These are phyloP conservation scores for Mortierella sp. DNA, from an alignment of 371 early-diverging fungal species.

Conservation along the genomic window DNA sequence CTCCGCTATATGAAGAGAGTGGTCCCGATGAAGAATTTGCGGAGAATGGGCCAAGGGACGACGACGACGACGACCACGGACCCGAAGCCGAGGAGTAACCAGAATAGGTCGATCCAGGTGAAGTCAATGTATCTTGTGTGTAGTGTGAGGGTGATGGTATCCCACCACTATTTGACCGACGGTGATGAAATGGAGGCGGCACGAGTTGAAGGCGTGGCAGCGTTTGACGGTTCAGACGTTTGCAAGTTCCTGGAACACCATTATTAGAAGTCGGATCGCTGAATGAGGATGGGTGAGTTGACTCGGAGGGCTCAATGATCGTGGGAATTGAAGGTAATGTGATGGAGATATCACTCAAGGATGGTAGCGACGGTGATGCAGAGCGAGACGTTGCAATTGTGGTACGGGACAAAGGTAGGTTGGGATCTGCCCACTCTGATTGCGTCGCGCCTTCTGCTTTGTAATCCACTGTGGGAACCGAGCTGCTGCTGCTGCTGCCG, in stretches of 20 bases:
- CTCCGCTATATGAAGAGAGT: slow-evolving; percentile 13
- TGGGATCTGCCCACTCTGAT: too few species aligned
- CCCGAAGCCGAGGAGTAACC: slow-evolving; percentile 24
- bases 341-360: slow-evolving; percentile 12
- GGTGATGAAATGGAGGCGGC: slow-evolving; percentile 37
- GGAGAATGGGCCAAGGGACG: slow-evolving; percentile 25
- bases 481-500: not conserved
- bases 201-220: slow-evolving; percentile 27
- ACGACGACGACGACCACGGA: slow-evolving; percentile 29
- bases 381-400: not conserved
- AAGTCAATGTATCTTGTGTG: slow-evolving; percentile 30
- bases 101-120: slow-evolving; percentile 35
- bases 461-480: too few species aligned
- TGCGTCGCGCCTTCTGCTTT: too few species aligned
- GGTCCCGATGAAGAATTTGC: slow-evolving; percentile 23
- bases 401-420: too few species aligned
- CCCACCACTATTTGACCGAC: slow-evolving; percentile 15
- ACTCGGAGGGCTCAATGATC: slow-evolving; percentile 40
- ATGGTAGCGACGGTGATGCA: slow-evolving; percentile 17
- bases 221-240: slow-evolving; percentile 33
- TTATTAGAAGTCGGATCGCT: slow-evolving; percentile 4
- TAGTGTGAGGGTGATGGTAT: slow-evolving; percentile 15
- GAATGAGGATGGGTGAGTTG: slow-evolving; percentile 8
- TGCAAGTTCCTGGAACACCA: slow-evolving; percentile 19
- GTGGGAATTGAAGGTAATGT: slow-evolving; percentile 26